These are phyloP conservation scores for Starmerella stigmatis DNA, from an alignment of 805 yeast species.

Conservation along the genomic window DNA sequence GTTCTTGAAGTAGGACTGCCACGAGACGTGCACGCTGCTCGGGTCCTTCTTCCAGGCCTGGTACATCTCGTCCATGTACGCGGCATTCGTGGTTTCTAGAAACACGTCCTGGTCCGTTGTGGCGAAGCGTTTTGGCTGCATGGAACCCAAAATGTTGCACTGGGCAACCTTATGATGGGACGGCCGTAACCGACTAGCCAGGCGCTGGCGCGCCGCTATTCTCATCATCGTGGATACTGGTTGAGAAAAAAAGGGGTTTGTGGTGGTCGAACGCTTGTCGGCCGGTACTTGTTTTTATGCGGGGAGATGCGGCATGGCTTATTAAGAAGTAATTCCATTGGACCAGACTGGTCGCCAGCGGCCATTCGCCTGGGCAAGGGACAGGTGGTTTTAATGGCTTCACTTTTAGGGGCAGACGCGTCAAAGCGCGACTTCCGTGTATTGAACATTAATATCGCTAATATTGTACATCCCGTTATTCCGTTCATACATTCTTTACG, in stretches of 20 bases:
- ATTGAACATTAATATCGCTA: not conserved
- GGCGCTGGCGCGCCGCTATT: slow-evolving; percentile 12
- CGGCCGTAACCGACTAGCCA: slow-evolving; percentile 9
- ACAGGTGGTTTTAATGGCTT: not conserved
- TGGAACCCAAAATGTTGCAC: not conserved
- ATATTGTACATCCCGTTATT: not conserved
- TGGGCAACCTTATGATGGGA: not conserved
- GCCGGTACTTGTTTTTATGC: not conserved
- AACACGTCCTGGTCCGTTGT: slow-evolving; percentile 49
- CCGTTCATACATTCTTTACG: slow-evolving; percentile 1
- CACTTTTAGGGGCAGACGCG: not conserved
- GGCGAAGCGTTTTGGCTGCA: slow-evolving; percentile 14
- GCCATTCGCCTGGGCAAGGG: not conserved
- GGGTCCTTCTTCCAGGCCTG: slow-evolving; percentile 91
- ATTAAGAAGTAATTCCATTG: slow-evolving; percentile 3
- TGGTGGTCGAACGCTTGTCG: not conserved
- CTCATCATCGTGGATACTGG: slow-evolving; percentile 12
- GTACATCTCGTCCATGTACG: slow-evolving; percentile 96
- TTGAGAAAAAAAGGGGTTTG: not conserved
- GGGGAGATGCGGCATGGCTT: not conserved
- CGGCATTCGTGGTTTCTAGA: slow-evolving; percentile 72
- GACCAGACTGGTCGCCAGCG: slow-evolving; percentile 3
- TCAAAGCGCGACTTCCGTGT: not conserved
- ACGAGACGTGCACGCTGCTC: slow-evolving; percentile 78
- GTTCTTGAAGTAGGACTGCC: slow-evolving; percentile 93